Conservation (phyloP, 257 asterid genomes). For the Solanum dulcamara region DNA sequence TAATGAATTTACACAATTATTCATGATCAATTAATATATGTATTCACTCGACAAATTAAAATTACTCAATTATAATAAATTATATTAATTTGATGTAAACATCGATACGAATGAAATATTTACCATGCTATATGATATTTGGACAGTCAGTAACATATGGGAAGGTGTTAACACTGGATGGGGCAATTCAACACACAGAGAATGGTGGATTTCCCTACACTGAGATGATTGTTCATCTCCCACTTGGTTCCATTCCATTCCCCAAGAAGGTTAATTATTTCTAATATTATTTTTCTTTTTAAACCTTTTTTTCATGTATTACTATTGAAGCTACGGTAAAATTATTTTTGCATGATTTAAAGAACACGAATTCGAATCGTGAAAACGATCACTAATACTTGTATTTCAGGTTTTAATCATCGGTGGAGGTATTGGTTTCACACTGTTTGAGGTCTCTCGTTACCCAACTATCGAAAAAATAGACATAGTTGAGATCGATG, state of each 20-base stretch:
- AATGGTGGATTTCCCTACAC: conserved; percentile 11
- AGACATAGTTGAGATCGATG: conserved; percentile 8
- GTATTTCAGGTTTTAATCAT: conserved; percentile 4
- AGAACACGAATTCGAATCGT: not conserved
- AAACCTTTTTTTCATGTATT: too few species aligned
- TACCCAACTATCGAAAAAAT: conserved; percentile 1
- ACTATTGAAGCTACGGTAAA: not conserved
- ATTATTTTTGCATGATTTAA: not conserved
- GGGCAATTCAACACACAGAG: conserved; percentile 14
- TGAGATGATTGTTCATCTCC: conserved; percentile 11
- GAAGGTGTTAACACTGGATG: conserved; percentile 9
- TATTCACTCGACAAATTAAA: not conserved
- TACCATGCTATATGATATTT: not conserved
- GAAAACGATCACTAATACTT: not conserved
- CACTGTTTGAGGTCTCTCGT: conserved; percentile 6
- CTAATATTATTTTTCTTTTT: too few species aligned
- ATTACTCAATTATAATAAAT: not conserved
- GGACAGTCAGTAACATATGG: conserved; percentile 7
- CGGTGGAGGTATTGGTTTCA: conserved; percentile 9
- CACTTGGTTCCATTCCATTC: conserved; percentile 12
- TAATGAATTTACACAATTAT: too few species aligned
- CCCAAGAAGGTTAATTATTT: not conserved
- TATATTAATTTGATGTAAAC: not conserved
- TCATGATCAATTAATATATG: too few species aligned
- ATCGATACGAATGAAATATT: not conserved